These are phyloP conservation scores for Begonia fuchsioides DNA, from an alignment of 306 rosid species.

Conservation along the genomic window DNA sequence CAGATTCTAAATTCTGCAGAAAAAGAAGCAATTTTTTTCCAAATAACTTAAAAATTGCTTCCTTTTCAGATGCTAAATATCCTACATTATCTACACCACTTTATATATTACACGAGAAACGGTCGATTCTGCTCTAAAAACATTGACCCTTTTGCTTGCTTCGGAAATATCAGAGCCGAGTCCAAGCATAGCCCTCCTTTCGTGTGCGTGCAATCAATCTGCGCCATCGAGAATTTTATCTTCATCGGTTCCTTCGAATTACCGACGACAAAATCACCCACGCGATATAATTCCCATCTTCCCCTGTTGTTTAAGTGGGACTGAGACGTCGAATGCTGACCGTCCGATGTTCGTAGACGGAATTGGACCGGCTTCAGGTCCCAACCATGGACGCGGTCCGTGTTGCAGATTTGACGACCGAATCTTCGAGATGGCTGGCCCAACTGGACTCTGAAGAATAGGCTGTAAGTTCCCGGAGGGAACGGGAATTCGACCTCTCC, in stretches of 20 bases:
- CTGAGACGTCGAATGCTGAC: slow-evolving; percentile 51
- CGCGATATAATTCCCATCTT: slow-evolving; percentile 62
- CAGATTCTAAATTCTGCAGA: too few relatives aligned
- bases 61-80: too few relatives aligned
- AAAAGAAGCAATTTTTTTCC: too few relatives aligned
- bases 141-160: slow-evolving; percentile 35
- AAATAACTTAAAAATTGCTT: too few relatives aligned
- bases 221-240: slow-evolving; percentile 80
- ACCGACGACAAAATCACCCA: slow-evolving; percentile 64
- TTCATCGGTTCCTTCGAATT: slow-evolving; percentile 37
- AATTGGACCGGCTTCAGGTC: slow-evolving; percentile 66
- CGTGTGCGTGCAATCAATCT: slow-evolving; percentile 94
- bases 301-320: slow-evolving; percentile 56
- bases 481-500: slow-evolving; percentile 89
- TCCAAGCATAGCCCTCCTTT: slow-evolving; percentile 95
- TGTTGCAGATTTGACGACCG: slow-evolving; percentile 59
- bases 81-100: too few relatives aligned
- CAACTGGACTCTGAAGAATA: slow-evolving; percentile 60
- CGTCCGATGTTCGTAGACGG: slow-evolving; percentile 84
- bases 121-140: slow-evolving; percentile 31
- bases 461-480: slow-evolving; percentile 70
- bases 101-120: not conserved
- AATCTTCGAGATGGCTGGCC: slow-evolving; percentile 56
- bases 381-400: slow-evolving; percentile 89
- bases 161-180: slow-evolving; percentile 57